Evolutionary conservation across 2,329 filamentous ascomycete species (phyloP).

Genomic region (Meredithiella fracta): DNA sequence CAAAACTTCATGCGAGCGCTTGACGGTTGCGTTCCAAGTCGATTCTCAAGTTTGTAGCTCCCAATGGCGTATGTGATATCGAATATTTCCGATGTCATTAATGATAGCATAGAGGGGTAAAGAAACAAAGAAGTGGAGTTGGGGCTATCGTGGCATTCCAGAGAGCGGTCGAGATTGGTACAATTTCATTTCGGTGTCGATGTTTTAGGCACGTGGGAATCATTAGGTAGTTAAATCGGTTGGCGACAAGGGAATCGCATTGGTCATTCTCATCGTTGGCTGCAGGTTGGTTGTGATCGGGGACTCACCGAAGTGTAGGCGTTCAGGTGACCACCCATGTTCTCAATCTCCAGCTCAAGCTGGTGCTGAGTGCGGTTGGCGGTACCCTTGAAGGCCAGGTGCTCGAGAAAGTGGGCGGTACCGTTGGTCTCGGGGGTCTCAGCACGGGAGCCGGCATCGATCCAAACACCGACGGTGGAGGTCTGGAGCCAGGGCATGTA

Average conservation of each 20-base stretch:
- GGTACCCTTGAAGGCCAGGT: constrained; percentile 99
- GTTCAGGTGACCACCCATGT: constrained; percentile 98
- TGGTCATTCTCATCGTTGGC: background rate
- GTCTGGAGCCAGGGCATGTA: constrained; percentile 97
- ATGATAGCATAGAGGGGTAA: background rate
- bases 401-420: constrained; percentile 98
- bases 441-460: constrained; percentile 93
- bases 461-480: constrained; percentile 96
- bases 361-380: constrained; percentile 89
- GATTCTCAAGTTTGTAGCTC: background rate
- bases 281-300: constrained; percentile 7
- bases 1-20: background rate
- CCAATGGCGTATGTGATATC: background rate
- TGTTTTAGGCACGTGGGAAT: background rate
- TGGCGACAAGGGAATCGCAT: background rate
- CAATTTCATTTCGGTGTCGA: no score
- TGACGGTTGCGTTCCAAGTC: background rate
- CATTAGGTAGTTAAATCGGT: background rate
- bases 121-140: no score
- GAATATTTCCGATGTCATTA: background rate
- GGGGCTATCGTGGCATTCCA: no score
- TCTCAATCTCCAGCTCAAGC: constrained; percentile 98
- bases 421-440: constrained; percentile 98
- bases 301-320: constrained; percentile 90
- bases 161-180: no score